A percentile compares a stretch with the other conserved stretches of the same genome.
Conservation (phyloP, 768 basidiomycete genomes). For the Lyophyllum atratum region DNA sequence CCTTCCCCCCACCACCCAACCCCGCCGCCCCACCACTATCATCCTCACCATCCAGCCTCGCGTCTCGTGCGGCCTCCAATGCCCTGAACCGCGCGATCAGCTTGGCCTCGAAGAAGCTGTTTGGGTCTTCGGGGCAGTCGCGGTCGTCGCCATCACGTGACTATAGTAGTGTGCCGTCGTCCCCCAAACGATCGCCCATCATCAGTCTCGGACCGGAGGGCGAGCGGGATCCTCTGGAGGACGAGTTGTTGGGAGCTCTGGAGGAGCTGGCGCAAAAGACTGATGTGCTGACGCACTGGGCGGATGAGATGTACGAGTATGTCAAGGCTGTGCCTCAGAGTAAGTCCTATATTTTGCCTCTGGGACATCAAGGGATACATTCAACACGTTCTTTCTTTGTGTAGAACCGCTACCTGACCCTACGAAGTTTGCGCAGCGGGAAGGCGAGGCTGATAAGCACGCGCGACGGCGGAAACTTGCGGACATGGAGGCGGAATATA, state of each 20-base stretch:
- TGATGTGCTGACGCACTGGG: conserved; percentile 89
- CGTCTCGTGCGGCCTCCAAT: conserved; percentile 67
- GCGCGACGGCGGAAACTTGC: conserved; percentile 70
- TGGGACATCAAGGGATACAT: not conserved
- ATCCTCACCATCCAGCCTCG: conserved; percentile 62
- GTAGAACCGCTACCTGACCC: conserved; percentile 84
- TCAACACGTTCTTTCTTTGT: not conserved
- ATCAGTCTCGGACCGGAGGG: conserved; percentile 46
- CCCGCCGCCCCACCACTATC: conserved; percentile 55
- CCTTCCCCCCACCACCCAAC: conserved; percentile 72
- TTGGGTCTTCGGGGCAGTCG: conserved; percentile 50
- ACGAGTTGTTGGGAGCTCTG: conserved; percentile 73
- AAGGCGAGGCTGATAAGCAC: conserved; percentile 72
- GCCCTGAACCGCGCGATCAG: conserved; percentile 80
- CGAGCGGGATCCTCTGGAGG: conserved; percentile 72
- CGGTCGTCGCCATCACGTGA: conserved; percentile 40
- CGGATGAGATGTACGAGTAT: conserved; percentile 90
- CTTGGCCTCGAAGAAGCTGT: conserved; percentile 80
- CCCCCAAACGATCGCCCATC: conserved; percentile 59
- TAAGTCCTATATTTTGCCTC: conserved; percentile 36
- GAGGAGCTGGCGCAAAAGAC: conserved; percentile 98
- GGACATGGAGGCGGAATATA: conserved; percentile 79
- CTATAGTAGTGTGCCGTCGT: conserved; percentile 44
- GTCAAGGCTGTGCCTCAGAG: conserved; percentile 85
- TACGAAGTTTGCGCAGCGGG: conserved; percentile 66